These are phyloP conservation scores for Viola pubescens DNA, from an alignment of 441 rosid genomes.

Conservation along the genomic window DNA sequence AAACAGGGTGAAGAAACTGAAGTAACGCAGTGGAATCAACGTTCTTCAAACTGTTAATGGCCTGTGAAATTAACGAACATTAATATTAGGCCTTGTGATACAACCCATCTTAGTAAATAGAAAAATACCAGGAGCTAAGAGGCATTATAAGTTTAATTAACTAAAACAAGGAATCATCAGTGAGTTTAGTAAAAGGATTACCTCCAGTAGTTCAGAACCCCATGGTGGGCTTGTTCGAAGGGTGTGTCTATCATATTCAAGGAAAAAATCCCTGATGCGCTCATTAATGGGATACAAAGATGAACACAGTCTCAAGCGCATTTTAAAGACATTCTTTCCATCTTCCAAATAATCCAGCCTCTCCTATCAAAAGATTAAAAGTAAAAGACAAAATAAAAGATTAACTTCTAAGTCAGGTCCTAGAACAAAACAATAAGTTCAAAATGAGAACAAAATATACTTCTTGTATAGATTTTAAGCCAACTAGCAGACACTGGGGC, in stretches of 20 bases:
- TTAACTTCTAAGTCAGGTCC: neutral
- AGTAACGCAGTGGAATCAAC: conserved; percentile 97
- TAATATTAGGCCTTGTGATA: neutral
- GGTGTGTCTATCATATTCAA: conserved; percentile 98
- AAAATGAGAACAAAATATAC: neutral
- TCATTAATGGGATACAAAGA: conserved; percentile 90
- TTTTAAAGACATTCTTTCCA: conserved; percentile 78
- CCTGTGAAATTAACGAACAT: conserved; percentile 38
- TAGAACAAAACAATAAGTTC: neutral
- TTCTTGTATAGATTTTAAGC: neutral
- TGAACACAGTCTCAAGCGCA: conserved; percentile 91
- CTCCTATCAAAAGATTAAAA: conserved; percentile 45
- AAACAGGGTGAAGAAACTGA: conserved; percentile 96
- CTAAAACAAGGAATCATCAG: neutral
- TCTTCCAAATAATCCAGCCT: conserved; percentile 97
- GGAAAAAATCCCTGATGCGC: conserved; percentile 94
- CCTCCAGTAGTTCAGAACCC: conserved; percentile 99
- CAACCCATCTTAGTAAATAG: neutral
- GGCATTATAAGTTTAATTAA: neutral
- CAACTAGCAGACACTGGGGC: neutral
- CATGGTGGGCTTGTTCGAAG: conserved; percentile 97
- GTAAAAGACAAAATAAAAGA: neutral
- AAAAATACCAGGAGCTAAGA: no score
- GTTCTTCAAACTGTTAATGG: conserved; percentile 97
- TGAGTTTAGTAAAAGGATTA: conserved; percentile 21